Conservation (phyloP, 202 grass and related monocot species). For the Bolboschoenoplectus hybrid region DNA sequence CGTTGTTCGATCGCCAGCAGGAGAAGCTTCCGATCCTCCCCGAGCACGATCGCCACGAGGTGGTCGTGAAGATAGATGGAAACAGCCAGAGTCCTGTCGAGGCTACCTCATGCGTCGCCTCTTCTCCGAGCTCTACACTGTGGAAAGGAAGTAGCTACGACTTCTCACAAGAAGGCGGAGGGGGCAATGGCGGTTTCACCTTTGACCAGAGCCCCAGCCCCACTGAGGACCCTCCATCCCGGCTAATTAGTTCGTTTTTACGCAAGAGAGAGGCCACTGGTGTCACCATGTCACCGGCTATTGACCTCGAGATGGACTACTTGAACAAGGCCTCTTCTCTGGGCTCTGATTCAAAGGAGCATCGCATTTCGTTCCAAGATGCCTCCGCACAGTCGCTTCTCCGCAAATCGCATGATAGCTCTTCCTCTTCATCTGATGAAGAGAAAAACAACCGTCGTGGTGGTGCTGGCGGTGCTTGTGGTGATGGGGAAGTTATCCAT, state of each 20-base stretch:
- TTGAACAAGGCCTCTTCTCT: slow-evolving; percentile 37
- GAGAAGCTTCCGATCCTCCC: slow-evolving; percentile 35
- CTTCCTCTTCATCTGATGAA: slow-evolving; percentile 52
- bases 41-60: slow-evolving; percentile 41
- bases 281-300: slow-evolving; percentile 56
- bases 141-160: slow-evolving; percentile 77
- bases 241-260: slow-evolving; percentile 76
- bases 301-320: slow-evolving; percentile 74
- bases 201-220: slow-evolving; percentile 72
- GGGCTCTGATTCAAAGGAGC: slow-evolving; percentile 48
- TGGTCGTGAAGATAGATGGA: slow-evolving; percentile 71
- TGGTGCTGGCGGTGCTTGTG: neutral
- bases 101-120: slow-evolving; percentile 4
- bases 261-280: slow-evolving; percentile 64
- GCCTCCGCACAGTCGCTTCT: slow-evolving; percentile 34
- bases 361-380: slow-evolving; percentile 67
- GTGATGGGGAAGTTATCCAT: slow-evolving; percentile 53
- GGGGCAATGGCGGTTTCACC: neutral
- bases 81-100: slow-evolving; percentile 41
- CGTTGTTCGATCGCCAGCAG: slow-evolving; percentile 44
- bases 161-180: slow-evolving; percentile 48
- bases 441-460: neutral
- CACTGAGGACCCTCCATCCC: slow-evolving; percentile 65
- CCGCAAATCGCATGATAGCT: slow-evolving; percentile 38
- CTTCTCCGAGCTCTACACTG: slow-evolving; percentile 48